Conservation (phyloP, 805 yeast genomes). For the Saccharomycopsis javanensis region DNA sequence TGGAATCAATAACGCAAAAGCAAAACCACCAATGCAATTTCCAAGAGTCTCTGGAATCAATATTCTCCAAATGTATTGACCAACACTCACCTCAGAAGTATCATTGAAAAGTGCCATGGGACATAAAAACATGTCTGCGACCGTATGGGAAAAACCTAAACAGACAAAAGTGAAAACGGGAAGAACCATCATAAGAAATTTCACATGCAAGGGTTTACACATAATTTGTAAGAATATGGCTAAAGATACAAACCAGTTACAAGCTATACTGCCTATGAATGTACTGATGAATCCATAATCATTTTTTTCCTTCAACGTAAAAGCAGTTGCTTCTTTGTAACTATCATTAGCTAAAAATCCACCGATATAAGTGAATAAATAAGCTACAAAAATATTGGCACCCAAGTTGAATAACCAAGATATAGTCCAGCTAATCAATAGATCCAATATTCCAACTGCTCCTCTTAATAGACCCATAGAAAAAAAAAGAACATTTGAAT, state of each 20-base stretch:
- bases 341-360: conserved; percentile 34
- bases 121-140: conserved; percentile 70
- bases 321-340: conserved; percentile 40
- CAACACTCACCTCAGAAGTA: conserved; percentile 55
- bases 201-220: conserved; percentile 75
- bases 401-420: conserved; percentile 61
- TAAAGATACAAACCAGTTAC: conserved; percentile 67
- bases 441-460: conserved; percentile 57
- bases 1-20: conserved; percentile 55
- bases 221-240: conserved; percentile 70
- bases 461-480: conserved; percentile 59
- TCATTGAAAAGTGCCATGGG: conserved; percentile 55
- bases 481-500: conserved; percentile 64
- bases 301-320: conserved; percentile 36
- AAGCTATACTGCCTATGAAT: conserved; percentile 61
- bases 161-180: conserved; percentile 75
- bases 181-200: conserved; percentile 47
- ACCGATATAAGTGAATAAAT: conserved; percentile 50
- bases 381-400: conserved; percentile 55
- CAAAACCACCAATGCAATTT: conserved; percentile 68
- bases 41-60: conserved; percentile 66
- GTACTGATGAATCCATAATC: conserved; percentile 47
- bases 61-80: conserved; percentile 60
- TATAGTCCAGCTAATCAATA: conserved; percentile 53
- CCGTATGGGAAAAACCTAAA: conserved; percentile 69